Conservation (phyloP, 805 yeast species). For the Kodamaea sagamina region DNA sequence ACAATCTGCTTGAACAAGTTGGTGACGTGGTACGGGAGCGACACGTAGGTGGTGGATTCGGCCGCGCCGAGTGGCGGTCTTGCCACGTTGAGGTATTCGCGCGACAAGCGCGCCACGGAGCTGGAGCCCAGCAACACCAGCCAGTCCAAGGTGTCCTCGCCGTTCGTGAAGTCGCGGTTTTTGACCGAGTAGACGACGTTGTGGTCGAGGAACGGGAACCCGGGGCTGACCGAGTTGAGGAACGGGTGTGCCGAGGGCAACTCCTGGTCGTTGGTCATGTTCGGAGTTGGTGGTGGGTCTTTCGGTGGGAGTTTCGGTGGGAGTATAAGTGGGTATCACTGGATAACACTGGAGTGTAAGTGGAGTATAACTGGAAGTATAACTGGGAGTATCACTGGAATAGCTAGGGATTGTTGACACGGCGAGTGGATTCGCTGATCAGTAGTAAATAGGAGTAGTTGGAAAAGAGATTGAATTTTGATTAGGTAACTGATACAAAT, state of each 20-base stretch:
- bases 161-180: conserved; percentile 14
- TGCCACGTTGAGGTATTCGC: conserved; percentile 36
- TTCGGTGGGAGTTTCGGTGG: too few relatives aligned
- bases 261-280: conserved; percentile 4
- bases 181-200: conserved; percentile 35
- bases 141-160: conserved; percentile 29
- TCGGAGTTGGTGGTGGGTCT: background rate
- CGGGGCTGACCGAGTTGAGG: conserved; percentile 41
- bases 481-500: too few relatives aligned
- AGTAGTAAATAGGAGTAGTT: too few relatives aligned
- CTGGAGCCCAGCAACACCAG: conserved; percentile 10
- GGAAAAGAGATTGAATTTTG: too few relatives aligned
- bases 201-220: conserved; percentile 31
- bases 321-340: too few relatives aligned
- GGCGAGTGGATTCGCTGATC: too few relatives aligned
- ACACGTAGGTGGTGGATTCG: conserved; percentile 55
- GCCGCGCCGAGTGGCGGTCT: conserved; percentile 36
- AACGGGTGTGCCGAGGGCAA: conserved; percentile 21
- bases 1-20: conserved; percentile 38
- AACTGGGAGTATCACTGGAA: too few relatives aligned
- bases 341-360: too few relatives aligned
- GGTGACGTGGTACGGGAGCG: conserved; percentile 52
- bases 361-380: too few relatives aligned
- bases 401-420: too few relatives aligned
- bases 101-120: conserved; percentile 17